Conservation (phyloP, 2,329 filamentous ascomycete species). For the Colletotrichum tabaci region DNA sequence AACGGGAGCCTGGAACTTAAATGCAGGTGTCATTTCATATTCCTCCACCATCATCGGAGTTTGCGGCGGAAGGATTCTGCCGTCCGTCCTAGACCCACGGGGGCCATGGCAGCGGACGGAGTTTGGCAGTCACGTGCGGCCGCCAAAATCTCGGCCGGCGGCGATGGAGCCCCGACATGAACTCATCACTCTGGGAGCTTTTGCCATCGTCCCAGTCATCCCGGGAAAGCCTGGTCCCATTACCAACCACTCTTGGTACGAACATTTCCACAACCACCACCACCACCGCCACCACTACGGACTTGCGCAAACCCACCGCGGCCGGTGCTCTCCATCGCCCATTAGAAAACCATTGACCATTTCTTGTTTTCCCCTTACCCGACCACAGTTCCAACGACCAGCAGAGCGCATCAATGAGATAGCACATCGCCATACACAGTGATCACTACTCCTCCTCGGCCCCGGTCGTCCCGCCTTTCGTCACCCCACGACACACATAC, state of each 20-base stretch:
- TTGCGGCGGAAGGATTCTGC: slow-evolving; percentile 31
- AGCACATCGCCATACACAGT: slow-evolving; percentile 35
- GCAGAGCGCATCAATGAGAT: slow-evolving; percentile 37
- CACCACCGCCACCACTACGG: slow-evolving; percentile 1
- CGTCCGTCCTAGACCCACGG: background rate
- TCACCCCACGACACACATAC: slow-evolving; percentile 20
- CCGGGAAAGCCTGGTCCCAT: slow-evolving; percentile 19
- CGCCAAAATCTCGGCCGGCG: slow-evolving; percentile 36
- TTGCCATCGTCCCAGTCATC: slow-evolving; percentile 40
- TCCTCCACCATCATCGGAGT: slow-evolving; percentile 18
- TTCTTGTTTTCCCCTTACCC: background rate
- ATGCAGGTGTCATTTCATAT: slow-evolving; percentile 18
- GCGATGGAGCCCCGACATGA: slow-evolving; percentile 27
- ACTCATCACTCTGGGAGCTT: slow-evolving; percentile 40
- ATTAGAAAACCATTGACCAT: background rate
- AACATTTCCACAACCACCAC: slow-evolving; percentile 15
- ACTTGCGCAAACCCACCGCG: background rate
- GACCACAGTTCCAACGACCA: background rate
- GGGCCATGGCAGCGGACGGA: slow-evolving; percentile 19
- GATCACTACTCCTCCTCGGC: slow-evolving; percentile 34
- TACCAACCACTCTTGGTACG: slow-evolving; percentile 25
- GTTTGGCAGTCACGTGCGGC: slow-evolving; percentile 33
- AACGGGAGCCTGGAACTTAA: slow-evolving; percentile 7
- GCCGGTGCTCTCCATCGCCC: slow-evolving; percentile 17
- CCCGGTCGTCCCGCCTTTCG: slow-evolving; percentile 41